Evolutionary conservation across 805 yeast species (phyloP).

Genomic region (Phaffomyces thermotolerans): DNA sequence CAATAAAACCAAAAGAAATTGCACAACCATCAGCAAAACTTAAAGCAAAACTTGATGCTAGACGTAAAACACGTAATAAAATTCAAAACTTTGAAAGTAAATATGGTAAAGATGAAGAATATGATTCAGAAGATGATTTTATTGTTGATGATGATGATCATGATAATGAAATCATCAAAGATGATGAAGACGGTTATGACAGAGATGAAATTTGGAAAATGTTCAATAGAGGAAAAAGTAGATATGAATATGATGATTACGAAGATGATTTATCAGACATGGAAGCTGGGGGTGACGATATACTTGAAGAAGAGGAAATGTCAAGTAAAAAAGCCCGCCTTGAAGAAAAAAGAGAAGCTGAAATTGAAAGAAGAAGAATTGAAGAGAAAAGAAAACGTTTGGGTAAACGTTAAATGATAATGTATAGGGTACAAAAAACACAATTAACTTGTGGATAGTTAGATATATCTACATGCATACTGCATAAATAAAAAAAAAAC

Average conservation of each 20-base stretch:
- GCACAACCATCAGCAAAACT: constrained; percentile 56
- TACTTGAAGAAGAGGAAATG: constrained; percentile 71
- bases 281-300: constrained; percentile 93
- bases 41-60: constrained; percentile 40
- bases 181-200: constrained; percentile 51
- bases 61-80: constrained; percentile 29
- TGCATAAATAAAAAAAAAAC: background rate
- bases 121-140: constrained; percentile 35
- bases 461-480: too few relatives aligned
- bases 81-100: background rate
- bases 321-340: constrained; percentile 60
- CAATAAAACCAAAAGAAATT: constrained; percentile 22
- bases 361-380: constrained; percentile 43
- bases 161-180: constrained; percentile 47
- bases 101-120: constrained; percentile 34
- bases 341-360: constrained; percentile 73
- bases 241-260: constrained; percentile 36
- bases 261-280: constrained; percentile 55
- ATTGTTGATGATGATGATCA: constrained; percentile 27
- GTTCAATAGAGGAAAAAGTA: constrained; percentile 57
- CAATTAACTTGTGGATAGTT: too few relatives aligned
- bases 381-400: constrained; percentile 40
- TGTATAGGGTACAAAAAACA: background rate
- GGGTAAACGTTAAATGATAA: constrained; percentile 9
- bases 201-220: constrained; percentile 87